Base-by-base conservation (phyloP, 768 basidiomycete species). In the Megacollybia marginata region DNA sequence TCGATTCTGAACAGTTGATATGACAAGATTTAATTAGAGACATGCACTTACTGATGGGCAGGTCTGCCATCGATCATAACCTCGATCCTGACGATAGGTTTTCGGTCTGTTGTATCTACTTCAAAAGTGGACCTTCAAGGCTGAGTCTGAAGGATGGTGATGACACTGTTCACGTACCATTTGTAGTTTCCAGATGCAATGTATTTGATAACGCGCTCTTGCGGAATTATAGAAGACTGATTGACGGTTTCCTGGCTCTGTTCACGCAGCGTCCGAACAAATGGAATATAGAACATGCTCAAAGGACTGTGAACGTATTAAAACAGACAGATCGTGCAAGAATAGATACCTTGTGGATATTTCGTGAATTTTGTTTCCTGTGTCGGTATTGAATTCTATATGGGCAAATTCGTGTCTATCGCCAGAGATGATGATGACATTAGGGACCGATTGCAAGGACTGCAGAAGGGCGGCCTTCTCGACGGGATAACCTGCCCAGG, bases 341-440 rank as follows among this genome's bases (percentile, higher is more conserved):
- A 5, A 20, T 45, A 43, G 20, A 36, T 9, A 50, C 54, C 72
- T 73, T 6, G 85, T 87, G 19, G 83, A 85, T 52, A 88, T 72
- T 59, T 89, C 88, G 42, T 69, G 63, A 23, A 86, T 70, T 8
- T 67, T 55, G 53, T 80, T 68, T 5, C 64, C 49, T 52, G 67
- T 59, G 42, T 62, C 53, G 51, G 70, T 57, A 48, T 69, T 71
- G 61, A 80, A 84, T 64, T 83, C 78, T 55, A 88, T 74, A 5
- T 78, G 78, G 1, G 86, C 86, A 57, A 88, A 89, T 65, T 89
- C 87, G 61, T 90, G 88, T 18, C 87, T 73, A 60, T 88, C 88
- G 8, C 86, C 87, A 2, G 80, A 82, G 42, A 89, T 65, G 46
- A 89, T 60, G 58, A 84, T 65, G 43, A 87, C 78, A 56, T 89